Percentiles rank a stretch among this genome's conserved stretches.
Conservation (phyloP, 2,329 filamentous ascomycete species). For the Aspergillus sp. region DNA sequence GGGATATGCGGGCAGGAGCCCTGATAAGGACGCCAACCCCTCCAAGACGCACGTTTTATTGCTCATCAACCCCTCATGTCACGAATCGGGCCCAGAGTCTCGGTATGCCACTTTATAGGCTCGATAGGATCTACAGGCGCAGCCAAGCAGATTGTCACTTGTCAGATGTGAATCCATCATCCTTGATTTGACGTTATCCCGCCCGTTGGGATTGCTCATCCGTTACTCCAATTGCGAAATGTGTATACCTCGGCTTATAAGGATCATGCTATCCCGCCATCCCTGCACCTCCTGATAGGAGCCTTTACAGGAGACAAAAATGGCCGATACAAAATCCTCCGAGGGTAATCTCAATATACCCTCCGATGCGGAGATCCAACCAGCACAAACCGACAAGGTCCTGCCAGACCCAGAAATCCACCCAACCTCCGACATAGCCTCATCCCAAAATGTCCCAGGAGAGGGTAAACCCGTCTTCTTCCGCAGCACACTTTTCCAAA, state of each 20-base stretch:
- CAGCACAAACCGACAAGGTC: background rate
- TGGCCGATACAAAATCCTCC: background rate
- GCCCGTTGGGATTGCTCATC: background rate
- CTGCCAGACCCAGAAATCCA: background rate
- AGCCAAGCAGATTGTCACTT: background rate
- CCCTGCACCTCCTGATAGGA: too few relatives aligned
- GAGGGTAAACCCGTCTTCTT: background rate
- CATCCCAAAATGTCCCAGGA: too few relatives aligned
- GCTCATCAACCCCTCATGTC: constrained; percentile 12
- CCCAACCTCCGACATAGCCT: background rate
- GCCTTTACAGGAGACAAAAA: background rate
- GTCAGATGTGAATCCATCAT: background rate
- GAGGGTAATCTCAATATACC: background rate
- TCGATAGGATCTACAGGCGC: background rate
- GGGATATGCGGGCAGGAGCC: background rate
- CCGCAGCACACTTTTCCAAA: constrained; percentile 40
- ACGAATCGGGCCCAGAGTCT: background rate
- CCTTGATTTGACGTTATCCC: background rate
- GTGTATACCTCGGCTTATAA: background rate
- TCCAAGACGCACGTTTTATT: background rate
- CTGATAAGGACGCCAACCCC: background rate
- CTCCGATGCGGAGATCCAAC: background rate
- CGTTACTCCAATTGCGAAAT: background rate
- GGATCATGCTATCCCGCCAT: background rate
- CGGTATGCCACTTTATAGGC: background rate